Percentiles rank a stretch among this genome's conserved stretches.
Evolutionary conservation across 2,329 filamentous ascomycete genomes (phyloP).

Genomic region (Xenoacremonium recifei): DNA sequence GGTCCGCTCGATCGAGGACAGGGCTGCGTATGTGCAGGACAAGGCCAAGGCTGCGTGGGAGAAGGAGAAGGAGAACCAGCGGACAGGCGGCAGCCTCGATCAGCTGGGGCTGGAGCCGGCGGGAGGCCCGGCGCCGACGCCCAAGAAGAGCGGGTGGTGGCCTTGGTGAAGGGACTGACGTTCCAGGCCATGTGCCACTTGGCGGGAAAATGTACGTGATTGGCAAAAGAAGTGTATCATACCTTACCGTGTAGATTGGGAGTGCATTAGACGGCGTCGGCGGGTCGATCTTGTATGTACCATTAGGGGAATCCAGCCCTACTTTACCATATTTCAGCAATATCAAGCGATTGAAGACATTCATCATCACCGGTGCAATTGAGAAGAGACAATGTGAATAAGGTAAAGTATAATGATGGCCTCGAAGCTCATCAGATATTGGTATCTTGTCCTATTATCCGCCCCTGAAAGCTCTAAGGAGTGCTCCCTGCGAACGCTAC

Average conservation of each 20-base stretch:
- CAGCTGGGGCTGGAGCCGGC: conserved; percentile 42
- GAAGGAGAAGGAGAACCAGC: conserved; percentile 50
- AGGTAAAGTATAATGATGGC: too few species aligned
- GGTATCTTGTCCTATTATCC: too few species aligned
- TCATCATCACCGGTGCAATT: too few species aligned
- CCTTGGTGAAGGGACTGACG: conserved; percentile 29
- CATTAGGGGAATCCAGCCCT: conserved; percentile 28
- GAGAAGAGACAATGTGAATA: too few species aligned
- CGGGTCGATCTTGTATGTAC: conserved; percentile 35
- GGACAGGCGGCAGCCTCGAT: conserved; percentile 49
- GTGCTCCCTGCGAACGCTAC: too few species aligned
- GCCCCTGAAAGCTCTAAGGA: too few species aligned
- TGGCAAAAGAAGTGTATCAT: conserved; percentile 36
- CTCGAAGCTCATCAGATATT: too few species aligned
- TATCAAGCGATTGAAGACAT: conserved; percentile 22
- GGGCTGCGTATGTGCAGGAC: neutral
- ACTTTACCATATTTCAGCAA: conserved; percentile 27
- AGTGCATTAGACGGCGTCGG: conserved; percentile 46
- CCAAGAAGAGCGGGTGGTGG: conserved; percentile 54
- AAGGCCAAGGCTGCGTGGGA: conserved; percentile 47
- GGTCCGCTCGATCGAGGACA: conserved; percentile 27
- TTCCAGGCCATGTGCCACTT: conserved; percentile 22
- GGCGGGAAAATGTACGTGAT: conserved; percentile 17
- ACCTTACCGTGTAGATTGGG: conserved; percentile 42
- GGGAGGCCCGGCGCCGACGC: conserved; percentile 18